These are phyloP conservation scores for Schizothecium vesticola DNA, from an alignment of 495 filamentous ascomycete genomes.

Conservation along the genomic window DNA sequence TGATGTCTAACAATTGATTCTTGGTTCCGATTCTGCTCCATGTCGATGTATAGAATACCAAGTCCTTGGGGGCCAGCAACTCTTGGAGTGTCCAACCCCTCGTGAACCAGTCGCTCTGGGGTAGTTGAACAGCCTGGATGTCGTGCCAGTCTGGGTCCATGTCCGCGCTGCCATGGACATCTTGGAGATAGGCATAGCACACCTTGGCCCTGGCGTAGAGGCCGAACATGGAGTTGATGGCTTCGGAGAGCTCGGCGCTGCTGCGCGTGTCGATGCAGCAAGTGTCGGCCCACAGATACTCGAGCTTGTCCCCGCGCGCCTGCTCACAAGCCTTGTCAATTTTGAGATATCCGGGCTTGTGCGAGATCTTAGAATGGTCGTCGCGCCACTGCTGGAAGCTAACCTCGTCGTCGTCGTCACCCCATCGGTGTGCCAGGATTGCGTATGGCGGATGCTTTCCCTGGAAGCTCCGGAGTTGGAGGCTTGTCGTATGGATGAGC, in stretches of 20 bases:
- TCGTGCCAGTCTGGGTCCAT: neutral
- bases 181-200: neutral
- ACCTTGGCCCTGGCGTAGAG: neutral
- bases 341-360: neutral
- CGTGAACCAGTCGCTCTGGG: neutral
- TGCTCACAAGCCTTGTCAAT: neutral
- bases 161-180: neutral
- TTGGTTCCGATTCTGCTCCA: neutral
- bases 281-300: neutral
- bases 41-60: neutral
- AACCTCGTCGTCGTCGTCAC: neutral
- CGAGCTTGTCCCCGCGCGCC: neutral
- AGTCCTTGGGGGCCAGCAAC: neutral
- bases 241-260: neutral
- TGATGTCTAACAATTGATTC: neutral
- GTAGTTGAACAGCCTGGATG: neutral
- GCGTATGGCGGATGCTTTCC: neutral
- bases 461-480: neutral
- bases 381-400: neutral
- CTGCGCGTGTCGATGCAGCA: neutral
- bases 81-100: neutral
- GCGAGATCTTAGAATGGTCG: neutral
- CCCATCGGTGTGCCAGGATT: neutral
- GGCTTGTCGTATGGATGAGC: neutral
- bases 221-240: neutral